Conservation (phyloP, 352 stramenopile genomes). For the Phytopythium cucurbitacearum region DNA sequence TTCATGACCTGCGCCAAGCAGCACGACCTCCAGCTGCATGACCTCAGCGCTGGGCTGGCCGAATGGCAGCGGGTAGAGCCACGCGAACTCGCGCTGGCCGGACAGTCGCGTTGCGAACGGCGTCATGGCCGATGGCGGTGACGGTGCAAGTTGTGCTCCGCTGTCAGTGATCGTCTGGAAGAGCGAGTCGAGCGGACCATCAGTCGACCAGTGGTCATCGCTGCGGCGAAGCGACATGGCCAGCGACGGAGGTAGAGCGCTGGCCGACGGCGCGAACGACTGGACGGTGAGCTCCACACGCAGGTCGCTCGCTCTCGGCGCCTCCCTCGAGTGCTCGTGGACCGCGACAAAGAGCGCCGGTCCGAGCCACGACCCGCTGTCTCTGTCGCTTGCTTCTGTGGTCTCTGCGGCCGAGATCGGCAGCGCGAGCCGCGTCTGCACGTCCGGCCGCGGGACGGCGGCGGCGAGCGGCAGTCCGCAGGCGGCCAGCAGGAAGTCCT, state of each 20-base stretch:
- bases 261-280: constrained; percentile 2
- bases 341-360: constrained; percentile 15
- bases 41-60: background rate
- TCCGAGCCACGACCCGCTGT: no score
- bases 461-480: constrained; percentile 22
- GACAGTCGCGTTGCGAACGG: background rate
- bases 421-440: constrained; percentile 24
- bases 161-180: constrained; percentile 8
- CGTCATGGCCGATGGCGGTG: background rate
- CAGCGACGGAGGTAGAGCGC: background rate
- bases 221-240: background rate
- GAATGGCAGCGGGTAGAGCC: constrained; percentile 31
- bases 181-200: background rate
- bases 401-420: constrained; percentile 9
- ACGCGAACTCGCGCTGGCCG: constrained; percentile 18
- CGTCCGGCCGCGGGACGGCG: constrained; percentile 10
- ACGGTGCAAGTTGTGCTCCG: constrained; percentile 8
- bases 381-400: no score
- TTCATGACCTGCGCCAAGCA: no score
- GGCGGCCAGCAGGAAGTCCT: constrained; percentile 46
- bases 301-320: background rate
- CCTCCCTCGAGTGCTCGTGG: constrained; percentile 7
- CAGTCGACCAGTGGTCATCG: background rate
- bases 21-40: no score
- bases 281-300: constrained; percentile 20